Evolutionary conservation across 1,284 basidiomycete species (phyloP).

Genomic region (Sanghuangporus sanghuang): DNA sequence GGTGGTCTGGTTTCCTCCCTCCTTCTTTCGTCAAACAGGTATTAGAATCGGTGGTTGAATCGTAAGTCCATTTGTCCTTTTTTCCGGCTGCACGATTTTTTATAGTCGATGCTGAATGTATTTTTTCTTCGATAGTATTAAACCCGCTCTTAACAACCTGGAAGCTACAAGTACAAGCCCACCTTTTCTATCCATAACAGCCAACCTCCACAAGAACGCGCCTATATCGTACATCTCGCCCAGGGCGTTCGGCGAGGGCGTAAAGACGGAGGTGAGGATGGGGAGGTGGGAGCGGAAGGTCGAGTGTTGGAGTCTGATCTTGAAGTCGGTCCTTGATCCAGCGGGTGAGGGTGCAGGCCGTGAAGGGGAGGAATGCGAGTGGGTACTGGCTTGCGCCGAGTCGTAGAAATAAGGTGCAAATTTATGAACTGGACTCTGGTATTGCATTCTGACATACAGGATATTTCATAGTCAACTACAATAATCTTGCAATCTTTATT

Average conservation of each 20-base stretch:
- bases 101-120: neutral
- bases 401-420: neutral
- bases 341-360: neutral
- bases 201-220: slow-evolving; percentile 33
- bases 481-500: too few species aligned
- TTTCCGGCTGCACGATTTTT: neutral
- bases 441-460: too few species aligned
- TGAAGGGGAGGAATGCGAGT: neutral
- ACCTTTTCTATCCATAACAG: slow-evolving; percentile 5
- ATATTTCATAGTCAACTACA: too few species aligned
- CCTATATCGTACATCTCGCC: slow-evolving; percentile 45
- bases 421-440: too few species aligned
- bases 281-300: neutral
- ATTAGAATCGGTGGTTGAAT: slow-evolving; percentile 38
- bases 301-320: slow-evolving; percentile 11
- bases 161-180: neutral
- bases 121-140: neutral
- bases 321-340: too few species aligned
- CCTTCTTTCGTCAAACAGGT: slow-evolving; percentile 45
- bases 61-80: slow-evolving; percentile 10
- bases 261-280: neutral
- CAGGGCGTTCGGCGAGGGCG: slow-evolving; percentile 1
- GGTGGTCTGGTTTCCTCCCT: slow-evolving; percentile 55
- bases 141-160: neutral
- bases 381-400: neutral